Conservation (phyloP, 2,329 filamentous ascomycete species). For the Cytospora mali region DNA sequence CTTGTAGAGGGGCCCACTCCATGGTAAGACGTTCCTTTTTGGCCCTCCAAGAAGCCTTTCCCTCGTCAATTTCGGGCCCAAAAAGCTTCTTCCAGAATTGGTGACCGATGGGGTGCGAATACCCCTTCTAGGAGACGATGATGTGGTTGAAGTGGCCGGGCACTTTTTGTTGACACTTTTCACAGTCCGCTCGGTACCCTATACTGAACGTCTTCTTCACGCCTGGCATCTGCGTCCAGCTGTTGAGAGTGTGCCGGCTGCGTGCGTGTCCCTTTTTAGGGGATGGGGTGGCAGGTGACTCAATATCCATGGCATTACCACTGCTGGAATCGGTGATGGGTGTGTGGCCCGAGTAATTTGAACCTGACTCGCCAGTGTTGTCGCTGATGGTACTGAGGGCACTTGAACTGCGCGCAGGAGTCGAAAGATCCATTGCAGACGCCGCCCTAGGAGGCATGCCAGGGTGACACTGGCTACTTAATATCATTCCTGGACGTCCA, state of each 20-base stretch:
- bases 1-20: not conserved
- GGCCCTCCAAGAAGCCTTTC: conserved; percentile 24
- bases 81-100: conserved; percentile 15
- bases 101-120: conserved; percentile 22
- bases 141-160: conserved; percentile 84
- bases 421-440: conserved; percentile 38
- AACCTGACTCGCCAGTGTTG: conserved; percentile 8
- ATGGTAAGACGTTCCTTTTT: conserved; percentile 15
- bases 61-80: conserved; percentile 19
- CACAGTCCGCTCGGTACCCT: conserved; percentile 76
- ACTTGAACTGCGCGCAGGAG: conserved; percentile 23
- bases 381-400: conserved; percentile 35
- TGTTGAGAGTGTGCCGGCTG: conserved; percentile 62
- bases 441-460: conserved; percentile 41
- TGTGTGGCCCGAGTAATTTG: conserved; percentile 23
- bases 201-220: conserved; percentile 76
- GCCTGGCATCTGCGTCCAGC: conserved; percentile 59
- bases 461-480: conserved; percentile 41
- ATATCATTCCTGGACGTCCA: conserved; percentile 44
- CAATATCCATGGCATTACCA: conserved; percentile 38
- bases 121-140: conserved; percentile 58
- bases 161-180: conserved; percentile 74
- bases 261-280: conserved; percentile 58
- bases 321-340: conserved; percentile 6
- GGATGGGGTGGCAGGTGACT: conserved; percentile 50